phyloP scores from a whole-genome alignment of 2,329 filamentous ascomycete genomes.

The Clarireedia monteithiana region DNA sequence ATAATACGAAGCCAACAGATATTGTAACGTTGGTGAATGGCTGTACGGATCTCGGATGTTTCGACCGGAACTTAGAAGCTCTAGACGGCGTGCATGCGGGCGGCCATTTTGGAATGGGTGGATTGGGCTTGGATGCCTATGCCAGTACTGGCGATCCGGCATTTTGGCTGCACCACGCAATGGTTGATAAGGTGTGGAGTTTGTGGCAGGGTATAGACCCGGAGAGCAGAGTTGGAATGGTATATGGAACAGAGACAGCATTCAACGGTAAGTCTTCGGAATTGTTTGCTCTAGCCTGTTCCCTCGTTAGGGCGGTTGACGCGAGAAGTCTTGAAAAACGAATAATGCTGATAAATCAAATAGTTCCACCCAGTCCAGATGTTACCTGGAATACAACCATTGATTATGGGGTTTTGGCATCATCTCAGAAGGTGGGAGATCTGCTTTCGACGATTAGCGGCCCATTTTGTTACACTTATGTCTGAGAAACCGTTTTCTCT shows the following conservation, averaged over 20 bases:
- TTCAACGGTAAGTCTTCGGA: background rate
- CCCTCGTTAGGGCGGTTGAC: too few relatives aligned
- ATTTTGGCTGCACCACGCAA: constrained; percentile 39
- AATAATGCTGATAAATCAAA: background rate
- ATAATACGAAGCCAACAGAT: background rate
- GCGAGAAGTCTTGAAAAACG: too few relatives aligned
- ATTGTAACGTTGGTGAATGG: background rate
- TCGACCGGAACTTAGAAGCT: background rate
- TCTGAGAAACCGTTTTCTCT: constrained; percentile 16
- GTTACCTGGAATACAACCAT: background rate
- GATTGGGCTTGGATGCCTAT: constrained; percentile 29
- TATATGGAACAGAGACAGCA: background rate
- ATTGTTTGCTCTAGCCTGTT: background rate
- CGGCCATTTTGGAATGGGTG: constrained; percentile 1
- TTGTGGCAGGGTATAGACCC: constrained; percentile 36
- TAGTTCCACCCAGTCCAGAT: background rate
- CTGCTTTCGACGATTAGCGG: constrained; percentile 32
- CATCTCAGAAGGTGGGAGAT: constrained; percentile 10
- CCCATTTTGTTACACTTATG: constrained; percentile 37
- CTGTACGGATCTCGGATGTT: background rate
- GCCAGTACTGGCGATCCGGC: constrained; percentile 36
- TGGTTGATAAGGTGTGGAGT: constrained; percentile 39
- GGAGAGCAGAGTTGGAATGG: constrained; percentile 17
- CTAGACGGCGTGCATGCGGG: constrained; percentile 2
- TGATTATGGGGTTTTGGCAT: background rate